phyloP scores from a whole-genome alignment of 176 grass and related monocot genomes.

The Lolium perenne region DNA sequence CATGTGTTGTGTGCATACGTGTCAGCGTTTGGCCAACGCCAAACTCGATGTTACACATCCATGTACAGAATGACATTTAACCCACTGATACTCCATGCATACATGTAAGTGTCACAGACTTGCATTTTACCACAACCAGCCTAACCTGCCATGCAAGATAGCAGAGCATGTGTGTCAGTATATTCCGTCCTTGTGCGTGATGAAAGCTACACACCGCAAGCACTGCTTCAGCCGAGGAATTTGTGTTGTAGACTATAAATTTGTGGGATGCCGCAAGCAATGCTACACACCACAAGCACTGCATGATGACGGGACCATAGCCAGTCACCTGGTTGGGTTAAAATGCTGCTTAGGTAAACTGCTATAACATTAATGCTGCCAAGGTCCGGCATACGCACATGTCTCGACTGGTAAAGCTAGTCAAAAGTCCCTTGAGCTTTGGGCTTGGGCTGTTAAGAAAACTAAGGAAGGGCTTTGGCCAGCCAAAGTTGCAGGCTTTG shows the following conservation, averaged over 20 bases:
- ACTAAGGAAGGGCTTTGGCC: neutral
- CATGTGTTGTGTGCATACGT: neutral
- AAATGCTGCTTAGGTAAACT: neutral
- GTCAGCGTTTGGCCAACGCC: neutral
- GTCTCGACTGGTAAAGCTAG: neutral
- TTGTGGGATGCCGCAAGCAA: neutral
- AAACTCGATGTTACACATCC: neutral
- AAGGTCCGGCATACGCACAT: neutral
- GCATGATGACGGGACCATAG: neutral
- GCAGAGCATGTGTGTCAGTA: neutral
- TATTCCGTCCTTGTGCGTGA: neutral
- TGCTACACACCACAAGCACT: neutral
- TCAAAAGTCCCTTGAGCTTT: neutral
- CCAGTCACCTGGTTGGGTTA: neutral
- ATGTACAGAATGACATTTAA: neutral
- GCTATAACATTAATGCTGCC: neutral
- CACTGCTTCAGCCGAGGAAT: neutral
- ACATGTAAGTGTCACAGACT: too few relatives aligned
- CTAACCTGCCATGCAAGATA: too few relatives aligned
- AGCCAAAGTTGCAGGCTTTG: neutral
- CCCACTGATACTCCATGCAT: too few relatives aligned
- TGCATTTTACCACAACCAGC: too few relatives aligned
- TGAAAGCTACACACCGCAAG: too few relatives aligned
- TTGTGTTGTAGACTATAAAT: neutral
- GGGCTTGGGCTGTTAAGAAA: neutral